phyloP scores from a whole-genome alignment of 768 basidiomycete species.

The Sporobolomyces pararoseus region DNA sequence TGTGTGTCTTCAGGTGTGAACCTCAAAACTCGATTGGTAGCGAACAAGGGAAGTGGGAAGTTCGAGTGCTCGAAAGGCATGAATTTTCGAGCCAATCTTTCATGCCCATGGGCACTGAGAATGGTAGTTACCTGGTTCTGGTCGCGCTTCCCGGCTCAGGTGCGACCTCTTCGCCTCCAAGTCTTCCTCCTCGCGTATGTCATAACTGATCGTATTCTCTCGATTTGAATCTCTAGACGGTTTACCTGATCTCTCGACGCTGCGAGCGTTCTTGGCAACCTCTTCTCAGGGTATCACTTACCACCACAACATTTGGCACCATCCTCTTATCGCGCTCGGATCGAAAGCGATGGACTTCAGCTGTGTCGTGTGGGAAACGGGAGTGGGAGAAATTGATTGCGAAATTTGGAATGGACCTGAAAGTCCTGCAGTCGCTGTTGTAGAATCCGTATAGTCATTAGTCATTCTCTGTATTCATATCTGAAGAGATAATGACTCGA shows the following conservation, averaged over 20 bases:
- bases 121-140: constrained; percentile 69
- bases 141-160: constrained; percentile 70
- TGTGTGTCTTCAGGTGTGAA: constrained; percentile 81
- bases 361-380: constrained; percentile 91
- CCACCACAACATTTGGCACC: constrained; percentile 82
- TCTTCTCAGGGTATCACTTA: constrained; percentile 83
- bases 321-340: constrained; percentile 76
- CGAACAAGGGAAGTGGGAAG: constrained; percentile 51
- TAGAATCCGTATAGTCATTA: constrained; percentile 26
- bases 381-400: constrained; percentile 69
- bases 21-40: constrained; percentile 56
- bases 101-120: constrained; percentile 72
- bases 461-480: background rate
- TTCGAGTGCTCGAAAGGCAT: constrained; percentile 83
- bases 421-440: constrained; percentile 34
- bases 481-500: no score
- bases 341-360: constrained; percentile 51
- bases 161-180: no score
- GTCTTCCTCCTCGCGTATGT: constrained; percentile 7
- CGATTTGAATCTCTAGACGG: constrained; percentile 56
- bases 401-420: constrained; percentile 59
- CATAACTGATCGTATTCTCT: background rate
- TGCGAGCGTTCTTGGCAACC: constrained; percentile 77
- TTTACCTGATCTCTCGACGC: constrained; percentile 66
- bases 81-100: constrained; percentile 86